Evolutionary conservation across 495 filamentous ascomycete species (phyloP).

Genomic region (Hypoxylon lenormandii): DNA sequence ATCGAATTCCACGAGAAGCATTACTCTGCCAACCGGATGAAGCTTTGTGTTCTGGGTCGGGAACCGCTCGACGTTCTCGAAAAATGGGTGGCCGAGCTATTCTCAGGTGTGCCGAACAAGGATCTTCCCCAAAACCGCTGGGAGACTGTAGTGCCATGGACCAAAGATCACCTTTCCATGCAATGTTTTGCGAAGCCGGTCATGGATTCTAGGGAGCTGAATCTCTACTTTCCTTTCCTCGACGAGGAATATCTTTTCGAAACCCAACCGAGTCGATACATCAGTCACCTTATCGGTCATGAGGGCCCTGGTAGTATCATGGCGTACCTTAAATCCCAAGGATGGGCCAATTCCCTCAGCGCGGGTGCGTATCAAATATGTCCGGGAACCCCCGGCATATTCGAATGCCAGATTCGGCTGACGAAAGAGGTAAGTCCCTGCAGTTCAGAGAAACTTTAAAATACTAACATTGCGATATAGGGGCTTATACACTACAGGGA

Average conservation of each 20-base stretch:
- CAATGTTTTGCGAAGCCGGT: conserved; percentile 96
- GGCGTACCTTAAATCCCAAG: conserved; percentile 92
- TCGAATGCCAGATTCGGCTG: conserved; percentile 80
- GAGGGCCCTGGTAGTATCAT: conserved; percentile 97
- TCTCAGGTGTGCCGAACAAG: conserved; percentile 86
- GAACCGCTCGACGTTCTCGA: conserved; percentile 91
- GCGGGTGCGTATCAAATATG: conserved; percentile 82
- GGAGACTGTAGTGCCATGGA: conserved; percentile 77
- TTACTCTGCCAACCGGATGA: conserved; percentile 97
- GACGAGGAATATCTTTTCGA: conserved; percentile 88
- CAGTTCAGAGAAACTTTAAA: not conserved
- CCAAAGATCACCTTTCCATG: conserved; percentile 74
- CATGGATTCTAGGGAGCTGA: conserved; percentile 87
- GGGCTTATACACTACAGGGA: conserved; percentile 83
- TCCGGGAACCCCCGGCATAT: conserved; percentile 82
- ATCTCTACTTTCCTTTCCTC: conserved; percentile 87
- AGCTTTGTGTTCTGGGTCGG: conserved; percentile 88
- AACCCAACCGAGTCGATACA: conserved; percentile 86
- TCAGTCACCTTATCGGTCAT: conserved; percentile 93
- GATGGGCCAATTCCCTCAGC: conserved; percentile 89
- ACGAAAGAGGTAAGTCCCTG: conserved; percentile 76
- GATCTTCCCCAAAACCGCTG: conserved; percentile 82
- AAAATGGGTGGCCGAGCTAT: conserved; percentile 86
- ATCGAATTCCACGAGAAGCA: conserved; percentile 90
- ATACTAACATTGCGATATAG: conserved; percentile 44